Base-by-base conservation (phyloP, 1,139 yeast species). In the Candida anutae region DNA sequence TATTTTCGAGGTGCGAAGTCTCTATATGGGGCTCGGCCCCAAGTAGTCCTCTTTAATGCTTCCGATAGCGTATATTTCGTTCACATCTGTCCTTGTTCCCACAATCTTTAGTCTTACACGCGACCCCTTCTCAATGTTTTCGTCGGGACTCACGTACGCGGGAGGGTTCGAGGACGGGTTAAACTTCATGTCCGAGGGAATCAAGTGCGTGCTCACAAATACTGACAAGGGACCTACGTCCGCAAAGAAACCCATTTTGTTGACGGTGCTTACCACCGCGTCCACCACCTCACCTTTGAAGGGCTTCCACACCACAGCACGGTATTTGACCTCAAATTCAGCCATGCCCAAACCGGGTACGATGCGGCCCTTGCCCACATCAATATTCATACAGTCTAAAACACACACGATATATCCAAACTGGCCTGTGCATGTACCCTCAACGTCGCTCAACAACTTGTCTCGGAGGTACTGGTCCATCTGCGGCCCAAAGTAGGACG, bases 221-320 rank as follows among this genome's bases (percentile, higher is more conserved):
- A 90, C 96, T 18, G 90, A 78, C 49, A 90, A 66, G 6, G 99
- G 99, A 0, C 98, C 99, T 16, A 90, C 98, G 53, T 90, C 97
- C 22, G 95, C 97, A 52, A 90, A 90, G 44, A 90, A 87, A 10
- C 99, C 99, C 80, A 90, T 82, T 50, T 85, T 85, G 51, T 88
- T 85, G 32, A 94, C 96, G 22, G 88, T 83, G 11, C 95, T 81
- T 13, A 90, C 98, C 22, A 88, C 77, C 3, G 94, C 98, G 55
- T 90, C 98, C 18, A 90, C 97, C 5, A 90, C 98, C 56, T 90
- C 98, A 18, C 97, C 97, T 57, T 88, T 90, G 61, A 90, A 93
- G 2, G 99, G 98, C 48, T 93, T 81, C 94, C 96, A 90, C 19
- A 90, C 97, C 35, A 90, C 90, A 0, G 99, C 99, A 43, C 95